A percentile compares a stretch with the other conserved stretches of the same genome.
Conservation (phyloP, 2,329 filamentous ascomycete genomes). For the Paraphaeosphaeria minitans region DNA sequence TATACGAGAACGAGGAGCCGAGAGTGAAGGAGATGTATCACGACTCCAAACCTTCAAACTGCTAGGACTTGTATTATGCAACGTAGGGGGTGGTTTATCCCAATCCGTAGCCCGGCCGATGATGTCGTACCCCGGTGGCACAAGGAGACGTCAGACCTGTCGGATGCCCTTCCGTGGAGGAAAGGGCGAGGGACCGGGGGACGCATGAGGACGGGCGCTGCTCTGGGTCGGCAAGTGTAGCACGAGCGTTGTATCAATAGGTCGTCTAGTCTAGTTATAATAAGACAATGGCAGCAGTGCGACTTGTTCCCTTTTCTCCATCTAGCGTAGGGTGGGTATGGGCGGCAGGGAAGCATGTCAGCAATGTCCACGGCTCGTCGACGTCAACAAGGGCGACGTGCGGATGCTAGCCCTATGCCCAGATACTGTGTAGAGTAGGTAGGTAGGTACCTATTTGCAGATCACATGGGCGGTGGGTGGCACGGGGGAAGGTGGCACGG, state of each 20-base stretch:
- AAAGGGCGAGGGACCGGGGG: not conserved
- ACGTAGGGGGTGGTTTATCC: not conserved
- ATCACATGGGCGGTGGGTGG: not conserved
- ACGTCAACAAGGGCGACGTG: not conserved
- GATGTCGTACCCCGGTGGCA: slow-evolving; percentile 41
- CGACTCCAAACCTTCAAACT: not conserved
- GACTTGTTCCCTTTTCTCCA: not conserved
- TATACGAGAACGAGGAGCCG: not conserved
- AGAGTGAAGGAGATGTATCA: too few relatives aligned
- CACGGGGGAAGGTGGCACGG: not conserved
- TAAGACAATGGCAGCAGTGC: not conserved
- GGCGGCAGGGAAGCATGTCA: not conserved
- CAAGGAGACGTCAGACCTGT: slow-evolving; percentile 49
- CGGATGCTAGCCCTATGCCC: not conserved
- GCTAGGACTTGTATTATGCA: not conserved
- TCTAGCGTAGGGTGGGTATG: too few relatives aligned
- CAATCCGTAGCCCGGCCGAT: slow-evolving; percentile 3
- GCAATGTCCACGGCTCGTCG: not conserved
- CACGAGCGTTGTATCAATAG: not conserved
- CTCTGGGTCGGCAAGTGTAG: not conserved
- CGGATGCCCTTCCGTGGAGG: slow-evolving; percentile 38
- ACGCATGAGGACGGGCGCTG: not conserved
- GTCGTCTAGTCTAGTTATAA: too few relatives aligned
- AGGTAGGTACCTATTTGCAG: too few relatives aligned
- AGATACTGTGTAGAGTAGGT: too few relatives aligned